Evolutionary conservation across 768 basidiomycete species (phyloP).

Genomic region (Serendipita sp.): DNA sequence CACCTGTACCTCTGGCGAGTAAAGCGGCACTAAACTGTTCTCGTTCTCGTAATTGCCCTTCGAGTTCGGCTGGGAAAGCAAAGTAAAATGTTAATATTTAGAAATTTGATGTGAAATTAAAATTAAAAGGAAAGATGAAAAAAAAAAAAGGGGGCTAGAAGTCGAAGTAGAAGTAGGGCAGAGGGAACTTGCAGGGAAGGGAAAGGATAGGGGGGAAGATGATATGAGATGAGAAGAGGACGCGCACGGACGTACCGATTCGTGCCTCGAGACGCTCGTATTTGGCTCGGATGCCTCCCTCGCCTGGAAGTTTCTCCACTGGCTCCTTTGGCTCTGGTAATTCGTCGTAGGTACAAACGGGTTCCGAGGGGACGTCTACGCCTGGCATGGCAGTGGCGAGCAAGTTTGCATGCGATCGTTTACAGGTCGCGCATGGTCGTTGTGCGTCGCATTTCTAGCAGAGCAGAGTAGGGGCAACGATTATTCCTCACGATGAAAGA

Average conservation of each 20-base stretch:
- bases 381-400: constrained; percentile 45
- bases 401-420: constrained; percentile 58
- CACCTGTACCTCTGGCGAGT: background rate
- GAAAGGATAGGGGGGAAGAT: background rate
- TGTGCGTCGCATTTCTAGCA: constrained; percentile 43
- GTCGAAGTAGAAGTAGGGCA: background rate
- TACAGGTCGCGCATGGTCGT: constrained; percentile 60
- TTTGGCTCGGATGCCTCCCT: constrained; percentile 19
- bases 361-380: constrained; percentile 33
- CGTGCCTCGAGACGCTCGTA: constrained; percentile 51
- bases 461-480: background rate
- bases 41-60: constrained; percentile 33
- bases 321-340: constrained; percentile 8
- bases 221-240: background rate
- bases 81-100: background rate
- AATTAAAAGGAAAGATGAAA: no score
- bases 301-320: constrained; percentile 20
- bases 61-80: constrained; percentile 45
- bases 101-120: background rate
- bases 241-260: constrained; percentile 34
- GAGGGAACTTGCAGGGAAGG: background rate
- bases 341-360: constrained; percentile 68
- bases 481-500: background rate
- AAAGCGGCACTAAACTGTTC: background rate
- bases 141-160: no score